phyloP scores from a whole-genome alignment of 23 red algal species.

The Cyanidium caldarium region DNA sequence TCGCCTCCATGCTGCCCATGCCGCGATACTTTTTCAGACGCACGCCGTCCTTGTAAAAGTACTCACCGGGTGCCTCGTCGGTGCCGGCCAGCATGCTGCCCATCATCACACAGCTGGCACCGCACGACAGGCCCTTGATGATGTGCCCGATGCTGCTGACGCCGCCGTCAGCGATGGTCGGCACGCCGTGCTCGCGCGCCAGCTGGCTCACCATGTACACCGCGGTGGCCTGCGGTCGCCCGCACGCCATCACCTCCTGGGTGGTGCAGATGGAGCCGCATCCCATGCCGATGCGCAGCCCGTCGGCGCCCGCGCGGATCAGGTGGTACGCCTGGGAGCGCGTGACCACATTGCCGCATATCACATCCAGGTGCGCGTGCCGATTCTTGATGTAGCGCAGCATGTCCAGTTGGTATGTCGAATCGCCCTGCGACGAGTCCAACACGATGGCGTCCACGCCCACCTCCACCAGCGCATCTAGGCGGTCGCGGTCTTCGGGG shows the following conservation, averaged over 20 bases:
- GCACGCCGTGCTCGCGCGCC: conserved; percentile 52
- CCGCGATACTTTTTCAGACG: conserved; percentile 96
- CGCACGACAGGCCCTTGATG: conserved; percentile 85
- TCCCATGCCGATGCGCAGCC: conserved; percentile 89
- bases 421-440: conserved; percentile 98
- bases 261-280: conserved; percentile 95
- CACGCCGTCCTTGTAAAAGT: conserved; percentile 98
- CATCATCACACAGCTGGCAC: conserved; percentile 89
- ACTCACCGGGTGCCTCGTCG: conserved; percentile 89
- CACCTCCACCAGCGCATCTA: conserved; percentile 75
- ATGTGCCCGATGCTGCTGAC: conserved; percentile 87
- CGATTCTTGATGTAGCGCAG: conserved; percentile 78
- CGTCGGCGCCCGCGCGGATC: conserved; percentile 82
- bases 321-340: conserved; percentile 93
- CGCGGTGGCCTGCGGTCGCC: conserved; percentile 82
- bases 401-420: conserved; percentile 89
- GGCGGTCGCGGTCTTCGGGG: conserved; percentile 60
- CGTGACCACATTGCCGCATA: conserved; percentile 93
- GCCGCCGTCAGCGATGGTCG: conserved; percentile 93
- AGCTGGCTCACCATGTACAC: conserved; percentile 68
- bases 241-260: conserved; percentile 99
- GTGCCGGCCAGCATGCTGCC: conserved; percentile 95
- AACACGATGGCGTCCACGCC: conserved; percentile 73
- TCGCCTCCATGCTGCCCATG: conserved; percentile 85
- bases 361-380: conserved; percentile 65